Conservation (phyloP, 2,329 filamentous ascomycete genomes). For the Fonsecaea monophora region DNA sequence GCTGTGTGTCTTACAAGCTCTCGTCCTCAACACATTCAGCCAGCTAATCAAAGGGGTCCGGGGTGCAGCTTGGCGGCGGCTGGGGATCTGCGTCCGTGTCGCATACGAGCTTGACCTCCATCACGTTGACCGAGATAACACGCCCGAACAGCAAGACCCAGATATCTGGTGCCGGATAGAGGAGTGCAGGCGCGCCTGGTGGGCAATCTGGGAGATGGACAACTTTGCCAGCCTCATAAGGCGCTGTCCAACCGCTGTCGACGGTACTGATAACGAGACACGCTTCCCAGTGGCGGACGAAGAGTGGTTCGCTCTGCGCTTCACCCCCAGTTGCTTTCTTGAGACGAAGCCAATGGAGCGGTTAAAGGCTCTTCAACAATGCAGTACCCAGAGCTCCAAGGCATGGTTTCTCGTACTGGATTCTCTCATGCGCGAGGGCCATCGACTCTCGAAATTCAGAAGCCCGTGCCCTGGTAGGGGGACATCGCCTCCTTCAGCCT, state of each 20-base stretch:
- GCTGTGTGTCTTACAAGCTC: slow-evolving; percentile 48
- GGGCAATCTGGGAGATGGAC: slow-evolving; percentile 54
- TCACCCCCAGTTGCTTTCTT: slow-evolving; percentile 42
- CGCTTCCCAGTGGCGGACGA: slow-evolving; percentile 47
- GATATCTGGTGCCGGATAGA: slow-evolving; percentile 42
- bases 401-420: slow-evolving; percentile 52
- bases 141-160: slow-evolving; percentile 7
- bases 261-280: slow-evolving; percentile 46
- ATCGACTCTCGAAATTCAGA: slow-evolving; percentile 40
- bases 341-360: slow-evolving; percentile 43
- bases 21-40: slow-evolving; percentile 45
- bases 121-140: slow-evolving; percentile 30
- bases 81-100: slow-evolving; percentile 41
- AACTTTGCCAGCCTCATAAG: slow-evolving; percentile 50
- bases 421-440: slow-evolving; percentile 48
- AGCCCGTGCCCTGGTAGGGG: slow-evolving; percentile 16
- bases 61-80: slow-evolving; percentile 47
- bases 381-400: slow-evolving; percentile 45
- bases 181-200: slow-evolving; percentile 50
- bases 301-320: slow-evolving; percentile 44
- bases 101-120: slow-evolving; percentile 48
- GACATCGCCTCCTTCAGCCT: slow-evolving; percentile 5
- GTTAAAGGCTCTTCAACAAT: slow-evolving; percentile 44
- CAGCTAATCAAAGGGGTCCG: slow-evolving; percentile 47
- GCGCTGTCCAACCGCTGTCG: slow-evolving; percentile 46